Conservation (phyloP, 805 yeast genomes). For the Yarrowia sp. region DNA sequence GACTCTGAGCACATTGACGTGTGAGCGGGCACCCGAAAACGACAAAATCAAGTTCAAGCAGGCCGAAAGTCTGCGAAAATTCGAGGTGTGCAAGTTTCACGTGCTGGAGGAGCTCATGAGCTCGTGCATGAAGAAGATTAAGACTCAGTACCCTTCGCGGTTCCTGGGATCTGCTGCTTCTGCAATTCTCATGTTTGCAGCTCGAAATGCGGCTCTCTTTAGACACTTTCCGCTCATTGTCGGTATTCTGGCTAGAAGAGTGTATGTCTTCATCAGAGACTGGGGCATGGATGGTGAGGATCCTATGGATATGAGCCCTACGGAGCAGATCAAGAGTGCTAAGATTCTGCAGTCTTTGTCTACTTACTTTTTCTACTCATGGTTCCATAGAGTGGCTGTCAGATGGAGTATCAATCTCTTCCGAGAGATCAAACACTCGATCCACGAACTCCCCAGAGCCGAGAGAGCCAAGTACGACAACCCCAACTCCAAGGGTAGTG, state of each 20-base stretch:
- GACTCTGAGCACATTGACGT: conserved; percentile 46
- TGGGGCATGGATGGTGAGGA: conserved; percentile 45
- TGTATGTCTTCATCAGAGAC: conserved; percentile 56
- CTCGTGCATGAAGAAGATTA: conserved; percentile 57
- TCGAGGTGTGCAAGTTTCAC: conserved; percentile 49
- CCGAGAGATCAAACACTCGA: conserved; percentile 36
- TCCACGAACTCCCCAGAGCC: conserved; percentile 17
- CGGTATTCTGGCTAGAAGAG: conserved; percentile 51
- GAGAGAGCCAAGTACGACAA: conserved; percentile 18
- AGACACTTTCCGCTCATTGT: conserved; percentile 42
- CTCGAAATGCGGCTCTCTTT: conserved; percentile 42
- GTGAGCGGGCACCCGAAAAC: conserved; percentile 25
- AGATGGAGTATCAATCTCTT: conserved; percentile 39
- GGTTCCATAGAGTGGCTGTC: conserved; percentile 38
- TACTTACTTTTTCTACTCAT: conserved; percentile 50
- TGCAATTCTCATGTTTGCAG: conserved; percentile 54
- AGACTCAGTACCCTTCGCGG: conserved; percentile 73
- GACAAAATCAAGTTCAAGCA: conserved; percentile 4
- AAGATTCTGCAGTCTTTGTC: conserved; percentile 61
- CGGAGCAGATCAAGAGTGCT: conserved; percentile 51
- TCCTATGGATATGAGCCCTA: conserved; percentile 40
- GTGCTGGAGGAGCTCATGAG: conserved; percentile 62
- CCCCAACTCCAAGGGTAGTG: conserved; percentile 4
- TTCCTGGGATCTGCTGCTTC: conserved; percentile 68
- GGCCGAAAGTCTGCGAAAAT: conserved; percentile 26